Evolutionary conservation across 805 yeast genomes (phyloP), one percentile per base, ranked within the genome.

Genomic region (Pichia exigua): DNA sequence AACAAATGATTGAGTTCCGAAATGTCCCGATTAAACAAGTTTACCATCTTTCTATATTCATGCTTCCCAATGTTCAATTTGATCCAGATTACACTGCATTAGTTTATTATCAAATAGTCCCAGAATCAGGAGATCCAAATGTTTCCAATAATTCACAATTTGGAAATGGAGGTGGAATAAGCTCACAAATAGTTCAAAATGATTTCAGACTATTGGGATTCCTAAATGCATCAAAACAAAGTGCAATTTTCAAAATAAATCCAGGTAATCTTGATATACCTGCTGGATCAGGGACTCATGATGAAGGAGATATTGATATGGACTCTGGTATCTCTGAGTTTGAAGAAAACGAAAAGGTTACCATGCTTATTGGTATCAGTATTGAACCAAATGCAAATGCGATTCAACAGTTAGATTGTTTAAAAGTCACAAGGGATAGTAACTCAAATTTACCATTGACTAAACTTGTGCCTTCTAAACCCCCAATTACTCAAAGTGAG

Each of bases 171-270:
- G 8, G 24, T 30, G n/a, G 39, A 15, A 32, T 15, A n/a, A 35
- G n/a, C 13, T 27, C 45, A 15, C 55, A 50, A n/a, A 45, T 52
- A 7, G 35, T 55, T 2, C 50, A 54, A 59, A 24, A 76, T 65
- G 69, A 84, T 30, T 87, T 85, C 66, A 78, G 77, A 57, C 71
- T 87, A 15, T 73, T 85, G 51, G 92, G 92, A 4, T 82, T 82
- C 13, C 62, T 85, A 27, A 76, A 78, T 44, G 68, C 74, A 0
- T 70, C 67, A 39, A 94, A 92, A 64, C 98, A 95, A 39, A 87
- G 96, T 53, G 96, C 97, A 0, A 94, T 94, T 3, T 94, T 87
- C 73, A 85, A 84, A 62, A 77, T 92, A 53, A 87, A 83, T 63
- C 60, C 65, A 9, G 61, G 61, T 1, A 74, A 73, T 55, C 57